These are phyloP conservation scores for Davidsoniella neocaledoniae DNA, from an alignment of 2,329 filamentous ascomycete genomes.

Conservation along the genomic window DNA sequence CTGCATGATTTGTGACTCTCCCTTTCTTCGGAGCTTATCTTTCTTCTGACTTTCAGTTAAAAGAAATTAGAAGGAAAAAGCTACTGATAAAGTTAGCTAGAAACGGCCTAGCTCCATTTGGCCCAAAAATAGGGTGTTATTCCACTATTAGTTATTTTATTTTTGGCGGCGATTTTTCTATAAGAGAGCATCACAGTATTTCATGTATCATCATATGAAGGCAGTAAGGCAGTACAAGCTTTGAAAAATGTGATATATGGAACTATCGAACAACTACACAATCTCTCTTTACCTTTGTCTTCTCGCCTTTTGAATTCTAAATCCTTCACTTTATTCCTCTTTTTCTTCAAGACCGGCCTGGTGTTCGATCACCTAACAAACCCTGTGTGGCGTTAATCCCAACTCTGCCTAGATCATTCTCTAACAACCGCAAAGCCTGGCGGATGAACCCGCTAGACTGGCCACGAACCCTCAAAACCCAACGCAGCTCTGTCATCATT, in stretches of 20 bases:
- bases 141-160: too few species aligned
- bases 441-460: constrained; percentile 24
- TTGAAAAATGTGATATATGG: too few species aligned
- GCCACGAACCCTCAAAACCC: constrained; percentile 25
- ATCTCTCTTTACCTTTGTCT: not conserved
- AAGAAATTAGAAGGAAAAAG: too few species aligned
- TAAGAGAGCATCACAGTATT: not conserved
- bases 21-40: too few species aligned
- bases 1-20: not conserved
- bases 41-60: too few species aligned
- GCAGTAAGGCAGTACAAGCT: too few species aligned
- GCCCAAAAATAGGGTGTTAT: too few species aligned
- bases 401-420: constrained; percentile 17
- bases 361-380: constrained; percentile 25
- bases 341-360: constrained; percentile 4
- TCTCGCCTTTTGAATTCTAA: not conserved
- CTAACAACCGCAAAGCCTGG: constrained; percentile 24
- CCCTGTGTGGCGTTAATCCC: constrained; percentile 23
- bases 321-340: not conserved
- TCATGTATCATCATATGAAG: not conserved
- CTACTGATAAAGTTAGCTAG: too few species aligned
- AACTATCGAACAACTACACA: not conserved
- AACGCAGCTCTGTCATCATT: constrained; percentile 24
- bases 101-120: too few species aligned
- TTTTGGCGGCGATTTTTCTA: not conserved